Base-by-base conservation (phyloP, 2,329 filamentous ascomycete genomes). In the Geoglossum cookeanum region DNA sequence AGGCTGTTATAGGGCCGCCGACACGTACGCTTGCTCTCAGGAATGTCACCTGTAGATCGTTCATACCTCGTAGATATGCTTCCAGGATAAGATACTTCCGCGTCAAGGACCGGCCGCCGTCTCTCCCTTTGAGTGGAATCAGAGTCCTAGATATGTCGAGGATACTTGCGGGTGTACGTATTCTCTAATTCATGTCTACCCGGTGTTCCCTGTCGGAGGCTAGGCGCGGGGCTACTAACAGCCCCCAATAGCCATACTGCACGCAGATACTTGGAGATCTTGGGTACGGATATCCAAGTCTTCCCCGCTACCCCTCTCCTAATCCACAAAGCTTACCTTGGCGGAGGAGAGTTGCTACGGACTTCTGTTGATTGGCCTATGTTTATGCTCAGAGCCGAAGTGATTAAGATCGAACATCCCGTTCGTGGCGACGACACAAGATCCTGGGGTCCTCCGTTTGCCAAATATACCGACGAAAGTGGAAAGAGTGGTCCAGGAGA, bases 361-460 rank as follows among this genome's bases (percentile, higher is more conserved):
- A 54, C 9, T 7, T 15, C 27, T 47, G 37, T 55, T 62, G 55
- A 59, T 58, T 65, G 48, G 65, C 57, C 47, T 59, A 62, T 54
- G 62, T 27, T 3, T 5, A 15, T 48, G 8, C 52, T 45, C 63
- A 94, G 89, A 61, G 92, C 92, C 62, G 91, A 98, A 68, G 83
- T 98, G 35, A 95, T 98, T 72, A 98, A 98, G 71, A 80, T 98
- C 60, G 92, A 98, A 70, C 92, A 98, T 69, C 92, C 92, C 3
- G 81, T 81, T 4, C 79, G 87, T 58, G 92, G 87, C 42, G 92
- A 98, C 67, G 92, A 98, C 67, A 98, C 92, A 8, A 76, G 92
- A 65, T 90, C 90, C 55, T 98, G 92, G 92, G 92, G 92, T 0
- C 92, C 92, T 29, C 92, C 92, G 1, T 98, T 92, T 68, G 92